Evolutionary conservation across 108 stramenopile genomes (phyloP).

Genomic region (Cyclotella sp.): DNA sequence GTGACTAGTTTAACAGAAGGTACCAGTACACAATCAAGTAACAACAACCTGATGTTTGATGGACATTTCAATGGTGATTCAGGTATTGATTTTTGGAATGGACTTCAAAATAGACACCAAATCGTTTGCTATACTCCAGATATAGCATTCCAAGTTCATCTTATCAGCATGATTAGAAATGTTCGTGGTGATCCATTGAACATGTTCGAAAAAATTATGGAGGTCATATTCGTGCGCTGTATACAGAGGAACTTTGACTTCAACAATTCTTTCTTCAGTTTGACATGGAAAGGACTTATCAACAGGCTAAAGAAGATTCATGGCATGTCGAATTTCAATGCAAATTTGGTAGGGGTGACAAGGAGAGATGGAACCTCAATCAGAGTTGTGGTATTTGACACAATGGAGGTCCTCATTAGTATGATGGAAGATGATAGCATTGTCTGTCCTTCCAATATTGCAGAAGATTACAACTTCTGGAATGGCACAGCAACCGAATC

Average conservation of each 20-base stretch:
- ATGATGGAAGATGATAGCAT: not conserved
- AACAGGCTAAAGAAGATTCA: not conserved
- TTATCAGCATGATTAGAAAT: not conserved
- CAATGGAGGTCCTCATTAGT: not conserved
- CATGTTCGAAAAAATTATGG: slow-evolving; percentile 1
- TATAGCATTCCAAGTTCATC: not conserved
- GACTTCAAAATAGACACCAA: no score
- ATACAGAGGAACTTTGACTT: not conserved
- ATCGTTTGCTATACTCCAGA: not conserved
- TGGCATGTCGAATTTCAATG: not conserved
- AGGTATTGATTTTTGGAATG: no score
- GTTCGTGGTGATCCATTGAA: not conserved
- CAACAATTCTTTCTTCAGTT: no score
- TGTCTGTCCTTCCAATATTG: not conserved
- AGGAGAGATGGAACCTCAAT: not conserved
- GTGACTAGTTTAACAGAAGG: no score
- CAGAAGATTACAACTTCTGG: slow-evolving; percentile 4
- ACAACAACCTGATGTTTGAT: no score
- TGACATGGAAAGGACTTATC: not conserved
- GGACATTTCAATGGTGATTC: no score
- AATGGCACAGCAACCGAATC: not conserved
- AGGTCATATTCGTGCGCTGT: not conserved
- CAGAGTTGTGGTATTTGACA: not conserved
- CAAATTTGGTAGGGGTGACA: not conserved
- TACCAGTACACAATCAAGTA: no score